These are phyloP conservation scores for Didymella arachidicola DNA, from an alignment of 2,329 filamentous ascomycete genomes.

Conservation along the genomic window DNA sequence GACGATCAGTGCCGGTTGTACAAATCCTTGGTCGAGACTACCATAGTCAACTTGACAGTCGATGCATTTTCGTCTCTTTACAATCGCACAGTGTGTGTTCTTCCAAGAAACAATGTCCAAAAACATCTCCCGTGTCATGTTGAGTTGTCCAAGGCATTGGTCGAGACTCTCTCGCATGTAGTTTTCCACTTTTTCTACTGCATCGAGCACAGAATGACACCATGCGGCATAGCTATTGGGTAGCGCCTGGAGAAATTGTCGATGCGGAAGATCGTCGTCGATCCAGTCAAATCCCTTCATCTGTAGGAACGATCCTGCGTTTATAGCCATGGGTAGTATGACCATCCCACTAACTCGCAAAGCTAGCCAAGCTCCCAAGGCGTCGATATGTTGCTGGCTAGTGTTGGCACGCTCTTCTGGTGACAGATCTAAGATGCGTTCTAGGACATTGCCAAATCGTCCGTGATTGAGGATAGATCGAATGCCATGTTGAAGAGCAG, in stretches of 20 bases:
- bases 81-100: no score
- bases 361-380: conserved; percentile 19
- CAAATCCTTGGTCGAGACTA: conserved; percentile 9
- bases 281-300: conserved; percentile 29
- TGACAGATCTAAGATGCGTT: conserved; percentile 13
- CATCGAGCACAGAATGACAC: conserved; percentile 20
- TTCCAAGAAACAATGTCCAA: not conserved
- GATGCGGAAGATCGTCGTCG: conserved; percentile 20
- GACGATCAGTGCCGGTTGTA: conserved; percentile 20
- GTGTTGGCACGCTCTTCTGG: not conserved
- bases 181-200: conserved; percentile 15
- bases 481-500: conserved; percentile 23
- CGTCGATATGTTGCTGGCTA: conserved; percentile 8
- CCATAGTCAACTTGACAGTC: conserved; percentile 12
- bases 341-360: conserved; percentile 17
- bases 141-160: not conserved
- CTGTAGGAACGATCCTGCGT: conserved; percentile 24
- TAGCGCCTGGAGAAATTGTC: conserved; percentile 17
- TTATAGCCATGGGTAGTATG: conserved; percentile 22
- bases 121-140: conserved; percentile 7
- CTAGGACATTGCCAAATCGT: conserved; percentile 5
- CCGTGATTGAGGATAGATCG: conserved; percentile 20
- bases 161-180: conserved; percentile 16
- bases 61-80: conserved; percentile 1
- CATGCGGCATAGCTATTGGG: conserved; percentile 26